A percentile compares a stretch with the other conserved stretches of the same genome.
Conservation (phyloP, 371 early-diverging fungal species). For the Zychaea mexicana region DNA sequence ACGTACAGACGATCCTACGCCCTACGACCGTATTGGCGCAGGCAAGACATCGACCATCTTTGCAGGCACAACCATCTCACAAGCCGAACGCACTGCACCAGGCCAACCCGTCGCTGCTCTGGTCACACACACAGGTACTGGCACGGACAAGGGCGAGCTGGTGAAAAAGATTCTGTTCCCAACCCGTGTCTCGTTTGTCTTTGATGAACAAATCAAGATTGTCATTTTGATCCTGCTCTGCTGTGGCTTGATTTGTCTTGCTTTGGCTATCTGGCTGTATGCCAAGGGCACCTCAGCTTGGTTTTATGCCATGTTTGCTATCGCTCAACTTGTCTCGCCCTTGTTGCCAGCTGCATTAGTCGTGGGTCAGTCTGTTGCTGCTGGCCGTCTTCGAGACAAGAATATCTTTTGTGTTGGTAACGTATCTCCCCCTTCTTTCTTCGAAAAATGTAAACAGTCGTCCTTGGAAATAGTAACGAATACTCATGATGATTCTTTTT, state of each 20-base stretch:
- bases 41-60: slow-evolving; percentile 60
- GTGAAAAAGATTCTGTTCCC: slow-evolving; percentile 78
- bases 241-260: slow-evolving; percentile 57
- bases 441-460: no score
- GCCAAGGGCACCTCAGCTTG: slow-evolving; percentile 50
- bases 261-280: slow-evolving; percentile 55
- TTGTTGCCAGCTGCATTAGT: slow-evolving; percentile 62
- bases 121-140: slow-evolving; percentile 71
- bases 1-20: slow-evolving; percentile 28
- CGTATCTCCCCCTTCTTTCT: background rate
- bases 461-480: no score
- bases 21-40: slow-evolving; percentile 38
- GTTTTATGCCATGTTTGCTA: slow-evolving; percentile 72
- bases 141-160: slow-evolving; percentile 75
- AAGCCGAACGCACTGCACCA: slow-evolving; percentile 33
- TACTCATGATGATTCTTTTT: no score
- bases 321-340: slow-evolving; percentile 76
- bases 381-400: slow-evolving; percentile 61
- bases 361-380: slow-evolving; percentile 80
- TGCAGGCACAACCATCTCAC: slow-evolving; percentile 55
- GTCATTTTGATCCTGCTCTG: slow-evolving; percentile 59
- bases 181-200: slow-evolving; percentile 62
- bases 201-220: slow-evolving; percentile 70
- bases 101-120: slow-evolving; percentile 51
- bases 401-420: slow-evolving; percentile 67